Evolutionary conservation across 306 rosid species (phyloP), one percentile per base, ranked within the genome.

Genomic region (Ammopiptanthus mongolicus): DNA sequence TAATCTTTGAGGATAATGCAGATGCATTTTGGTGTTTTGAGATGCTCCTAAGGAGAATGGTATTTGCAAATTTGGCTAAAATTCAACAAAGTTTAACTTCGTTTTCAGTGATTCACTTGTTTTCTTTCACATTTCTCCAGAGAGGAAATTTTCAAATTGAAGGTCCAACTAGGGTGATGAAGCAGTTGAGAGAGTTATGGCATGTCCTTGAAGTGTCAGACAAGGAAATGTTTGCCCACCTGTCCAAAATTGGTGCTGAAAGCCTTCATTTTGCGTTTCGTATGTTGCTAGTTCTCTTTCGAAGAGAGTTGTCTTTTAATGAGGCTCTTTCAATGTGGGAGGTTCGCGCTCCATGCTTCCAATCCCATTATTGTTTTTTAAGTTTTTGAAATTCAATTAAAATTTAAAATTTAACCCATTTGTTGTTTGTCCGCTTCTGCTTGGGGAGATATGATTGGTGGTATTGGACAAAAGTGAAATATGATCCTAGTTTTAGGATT

Each of bases 21-120:
- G 98, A 93, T 83, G 98, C 98, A 42, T 93, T 93, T 85, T 93
- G 98, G 98, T 93, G 98, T 88, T 93, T 93, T 86, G 98, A 93
- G 86, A 91, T 93, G 97, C 98, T 93, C 77, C 77, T 93, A 71
- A 91, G 98, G 80, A 91, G 98, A 91, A 88, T 90, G 98, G 98
- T 93, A 93, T 63, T 63, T 51, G n/a, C 61, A 75, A 73, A 77
- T 83, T 85, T 71, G 74, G 81, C 66, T 77, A 79, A 70, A 71
- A 29, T 76, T 75, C 63, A 57, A 51, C 18, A 70, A 52, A 69
- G 69, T 70, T 44, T 3, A 19, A 59, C 19, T 65, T 72, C 36
- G 3, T 60, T 80, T 77, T 61, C 70, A 56, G 56, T 79, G 69
- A 60, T 74, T 85, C 19, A 93, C 80, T 61, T 75, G 13, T 69